Evolutionary conservation across 345 rosid genomes (phyloP).

Genomic region (Salix arbutifolia): DNA sequence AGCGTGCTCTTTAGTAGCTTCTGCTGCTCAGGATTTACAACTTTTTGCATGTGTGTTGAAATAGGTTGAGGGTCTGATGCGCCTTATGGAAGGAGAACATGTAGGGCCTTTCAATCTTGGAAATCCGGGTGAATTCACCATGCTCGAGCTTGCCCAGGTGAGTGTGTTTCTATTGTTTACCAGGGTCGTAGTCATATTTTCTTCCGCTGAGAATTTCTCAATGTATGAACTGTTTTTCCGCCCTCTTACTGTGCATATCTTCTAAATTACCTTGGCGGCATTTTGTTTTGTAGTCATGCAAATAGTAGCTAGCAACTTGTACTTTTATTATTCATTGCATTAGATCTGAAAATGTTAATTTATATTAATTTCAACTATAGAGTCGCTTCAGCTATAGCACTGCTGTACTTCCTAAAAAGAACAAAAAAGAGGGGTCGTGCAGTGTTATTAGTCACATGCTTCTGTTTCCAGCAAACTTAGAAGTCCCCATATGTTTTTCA

Average conservation of each 20-base stretch:
- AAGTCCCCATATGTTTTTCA: slow-evolving; percentile 19
- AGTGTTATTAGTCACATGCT: background rate
- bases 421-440: background rate
- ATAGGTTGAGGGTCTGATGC: slow-evolving; percentile 91
- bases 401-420: background rate
- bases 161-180: background rate
- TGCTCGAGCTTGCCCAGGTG: slow-evolving; percentile 97
- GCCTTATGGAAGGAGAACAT: slow-evolving; percentile 94
- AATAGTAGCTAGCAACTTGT: background rate
- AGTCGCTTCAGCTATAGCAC: background rate
- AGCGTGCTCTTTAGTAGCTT: background rate
- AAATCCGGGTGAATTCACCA: slow-evolving; percentile 98
- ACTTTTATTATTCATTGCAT: background rate
- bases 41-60: background rate
- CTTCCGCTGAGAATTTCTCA: background rate
- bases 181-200: background rate
- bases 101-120: slow-evolving; percentile 97
- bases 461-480: background rate
- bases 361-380: too few species aligned
- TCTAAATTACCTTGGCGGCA: background rate
- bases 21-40: background rate
- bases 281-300: background rate
- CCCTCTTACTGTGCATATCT: background rate
- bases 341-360: background rate
- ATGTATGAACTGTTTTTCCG: background rate